These are phyloP conservation scores for Microbotryum silenes-acaulis DNA, from an alignment of 1,284 basidiomycete genomes.

Conservation along the genomic window DNA sequence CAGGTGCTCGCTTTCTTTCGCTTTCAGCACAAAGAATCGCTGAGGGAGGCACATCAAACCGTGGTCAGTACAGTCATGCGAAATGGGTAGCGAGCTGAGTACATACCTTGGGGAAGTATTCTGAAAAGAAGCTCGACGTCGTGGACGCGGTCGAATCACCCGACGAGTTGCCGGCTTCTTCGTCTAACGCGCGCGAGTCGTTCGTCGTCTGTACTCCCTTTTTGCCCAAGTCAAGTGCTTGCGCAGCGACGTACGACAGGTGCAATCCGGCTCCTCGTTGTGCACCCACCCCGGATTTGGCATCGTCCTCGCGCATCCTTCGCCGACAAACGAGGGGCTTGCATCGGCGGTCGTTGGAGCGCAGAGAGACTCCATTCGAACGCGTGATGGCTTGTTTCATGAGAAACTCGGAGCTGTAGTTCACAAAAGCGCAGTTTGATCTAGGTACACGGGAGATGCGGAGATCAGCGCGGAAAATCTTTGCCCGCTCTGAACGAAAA, in stretches of 20 bases:
- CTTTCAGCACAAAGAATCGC: conserved; percentile 19
- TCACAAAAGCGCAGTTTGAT: conserved; percentile 12
- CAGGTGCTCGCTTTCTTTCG: conserved; percentile 15
- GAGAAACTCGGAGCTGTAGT: conserved; percentile 1
- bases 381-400: background rate
- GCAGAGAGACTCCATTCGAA: conserved; percentile 1
- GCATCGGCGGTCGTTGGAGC: conserved; percentile 1
- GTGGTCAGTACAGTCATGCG: background rate
- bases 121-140: background rate
- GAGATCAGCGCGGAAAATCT: too few species aligned
- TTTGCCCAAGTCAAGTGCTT: too few species aligned
- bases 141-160: background rate
- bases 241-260: background rate
- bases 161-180: too few species aligned
- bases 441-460: background rate
- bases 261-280: conserved; percentile 4
- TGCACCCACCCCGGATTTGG: conserved; percentile 6
- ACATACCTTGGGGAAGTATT: background rate
- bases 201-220: too few species aligned
- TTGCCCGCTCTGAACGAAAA: too few species aligned
- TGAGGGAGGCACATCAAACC: conserved; percentile 1
- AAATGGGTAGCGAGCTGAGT: too few species aligned
- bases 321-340: conserved; percentile 7
- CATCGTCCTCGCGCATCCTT: conserved; percentile 4
- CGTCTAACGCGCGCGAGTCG: background rate